These are phyloP conservation scores for Cladosporium sphaerospermum DNA, from an alignment of 2,329 filamentous ascomycete species.

Conservation along the genomic window DNA sequence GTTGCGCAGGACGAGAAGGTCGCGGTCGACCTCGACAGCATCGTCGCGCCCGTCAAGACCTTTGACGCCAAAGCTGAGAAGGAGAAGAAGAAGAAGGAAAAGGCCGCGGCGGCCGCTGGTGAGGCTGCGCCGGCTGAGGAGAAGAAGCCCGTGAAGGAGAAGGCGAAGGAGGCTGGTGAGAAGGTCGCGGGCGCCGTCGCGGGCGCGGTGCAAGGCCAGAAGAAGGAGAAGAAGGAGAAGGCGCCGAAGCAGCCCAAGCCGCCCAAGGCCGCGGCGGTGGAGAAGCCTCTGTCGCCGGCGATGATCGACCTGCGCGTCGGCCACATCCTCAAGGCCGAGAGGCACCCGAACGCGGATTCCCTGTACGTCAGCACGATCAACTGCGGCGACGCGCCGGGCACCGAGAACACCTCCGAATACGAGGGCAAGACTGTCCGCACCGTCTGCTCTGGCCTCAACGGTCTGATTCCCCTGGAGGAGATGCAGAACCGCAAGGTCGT, in stretches of 20 bases:
- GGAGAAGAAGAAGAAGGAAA: constrained; percentile 94
- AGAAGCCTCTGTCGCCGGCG: constrained; percentile 72
- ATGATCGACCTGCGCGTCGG: constrained; percentile 94
- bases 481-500: constrained; percentile 97
- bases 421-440: constrained; percentile 89
- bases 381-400: constrained; percentile 78
- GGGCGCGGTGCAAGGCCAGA: constrained; percentile 33
- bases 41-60: constrained; percentile 81
- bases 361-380: constrained; percentile 94
- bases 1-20: constrained; percentile 60
- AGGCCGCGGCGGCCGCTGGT: constrained; percentile 53
- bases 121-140: constrained; percentile 41
- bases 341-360: constrained; percentile 94
- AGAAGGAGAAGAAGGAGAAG: constrained; percentile 60
- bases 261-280: constrained; percentile 52
- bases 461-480: constrained; percentile 82
- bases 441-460: constrained; percentile 94
- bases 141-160: constrained; percentile 41
- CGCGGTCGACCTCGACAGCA: constrained; percentile 67
- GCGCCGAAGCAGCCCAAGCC: constrained; percentile 81
- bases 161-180: constrained; percentile 44
- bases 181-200: constrained; percentile 43
- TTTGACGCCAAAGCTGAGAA: constrained; percentile 92
- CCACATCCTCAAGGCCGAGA: constrained; percentile 91
- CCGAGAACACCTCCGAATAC: constrained; percentile 83